Base-by-base conservation (phyloP, 2,329 filamentous ascomycete genomes). In the Tolypocladium sp. region DNA sequence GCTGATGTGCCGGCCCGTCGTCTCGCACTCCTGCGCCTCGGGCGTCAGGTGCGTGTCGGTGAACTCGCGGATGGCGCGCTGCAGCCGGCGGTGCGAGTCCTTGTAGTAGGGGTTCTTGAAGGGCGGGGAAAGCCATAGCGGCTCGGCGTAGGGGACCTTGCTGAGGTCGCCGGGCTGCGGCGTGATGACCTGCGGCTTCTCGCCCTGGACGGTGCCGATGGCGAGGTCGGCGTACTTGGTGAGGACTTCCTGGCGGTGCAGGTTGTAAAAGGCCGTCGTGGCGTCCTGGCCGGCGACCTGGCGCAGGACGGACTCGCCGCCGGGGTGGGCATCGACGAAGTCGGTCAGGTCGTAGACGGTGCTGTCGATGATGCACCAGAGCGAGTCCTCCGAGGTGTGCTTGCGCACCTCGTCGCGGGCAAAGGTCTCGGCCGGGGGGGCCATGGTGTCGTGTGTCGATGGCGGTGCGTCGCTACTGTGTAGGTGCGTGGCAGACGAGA, bases 211-310 rank as follows among this genome's bases (percentile, higher is more conserved):
- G 17, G 84, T 89, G 68, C 91, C 91, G 66, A 96, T 82, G 73
- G 84, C 88, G 22, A 96, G 82, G 67, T 83, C 79, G 54, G 81
- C 76, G 79, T 95, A 95, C 72, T 92, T 92, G 61, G 86, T 78
- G 13, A 96, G 82, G n/a, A 95, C 90, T 74, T 96, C 91, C 66
- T 96, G 91, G 33, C 91, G 82, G 76, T 96, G 92, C 57, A 96
- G 85, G 78, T 95, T 95, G 83, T 95, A 96, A 75, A 95, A 96
- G 59, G 88, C 88, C 41, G 82, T 77, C 2, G 91, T 96, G 56
- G 91, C 90, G 69, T 96, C 91, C 64, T 85, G 82, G 62, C 91
- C 91, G 37, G 89, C 91, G 55, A 93, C 84, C 74, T 96, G 90
- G 58, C 83, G 81, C 42, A 95, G 83, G 30, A 95, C 91, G 51